Percentiles rank a stretch among this genome's conserved stretches.
phyloP scores from a whole-genome alignment of 352 stramenopile genomes.

The Phytophthora kernoviae region DNA sequence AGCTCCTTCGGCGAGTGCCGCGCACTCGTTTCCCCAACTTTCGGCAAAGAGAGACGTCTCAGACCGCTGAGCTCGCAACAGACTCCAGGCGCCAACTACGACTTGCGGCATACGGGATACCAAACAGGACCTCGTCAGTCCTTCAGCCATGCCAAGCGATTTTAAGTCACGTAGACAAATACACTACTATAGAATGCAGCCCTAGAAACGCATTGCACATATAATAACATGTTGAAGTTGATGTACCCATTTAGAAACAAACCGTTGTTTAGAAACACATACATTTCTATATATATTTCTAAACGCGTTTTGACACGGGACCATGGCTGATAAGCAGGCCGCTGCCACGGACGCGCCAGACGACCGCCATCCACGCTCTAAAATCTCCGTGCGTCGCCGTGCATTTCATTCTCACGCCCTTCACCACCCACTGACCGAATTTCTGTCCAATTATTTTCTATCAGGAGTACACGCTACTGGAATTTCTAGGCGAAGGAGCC shows the following conservation, averaged over 20 bases:
- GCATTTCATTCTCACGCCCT: neutral
- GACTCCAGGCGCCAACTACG: constrained; percentile 73
- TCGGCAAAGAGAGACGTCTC: constrained; percentile 68
- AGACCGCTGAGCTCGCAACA: constrained; percentile 25
- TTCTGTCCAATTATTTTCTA: neutral
- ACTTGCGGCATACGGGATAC: constrained; percentile 67
- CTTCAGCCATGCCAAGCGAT: constrained; percentile 78
- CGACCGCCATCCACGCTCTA: neutral
- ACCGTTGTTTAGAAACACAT: no score
- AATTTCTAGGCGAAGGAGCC: constrained; percentile 77
- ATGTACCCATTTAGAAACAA: constrained; percentile 1
- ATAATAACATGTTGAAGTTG: no score
- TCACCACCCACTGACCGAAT: neutral
- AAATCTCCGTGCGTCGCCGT: neutral
- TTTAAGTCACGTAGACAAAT: constrained; percentile 29
- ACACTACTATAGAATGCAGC: constrained; percentile 8
- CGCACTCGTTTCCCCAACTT: constrained; percentile 64
- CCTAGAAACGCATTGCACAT: no score
- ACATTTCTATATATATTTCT: neutral
- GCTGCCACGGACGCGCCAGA: neutral
- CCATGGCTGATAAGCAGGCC: neutral
- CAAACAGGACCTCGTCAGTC: constrained; percentile 51
- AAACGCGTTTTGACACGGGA: neutral
- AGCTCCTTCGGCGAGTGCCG: constrained; percentile 51
- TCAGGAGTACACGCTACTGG: constrained; percentile 71